Base-by-base conservation (phyloP, 2,329 filamentous ascomycete species). In the Trichoderma sp. region DNA sequence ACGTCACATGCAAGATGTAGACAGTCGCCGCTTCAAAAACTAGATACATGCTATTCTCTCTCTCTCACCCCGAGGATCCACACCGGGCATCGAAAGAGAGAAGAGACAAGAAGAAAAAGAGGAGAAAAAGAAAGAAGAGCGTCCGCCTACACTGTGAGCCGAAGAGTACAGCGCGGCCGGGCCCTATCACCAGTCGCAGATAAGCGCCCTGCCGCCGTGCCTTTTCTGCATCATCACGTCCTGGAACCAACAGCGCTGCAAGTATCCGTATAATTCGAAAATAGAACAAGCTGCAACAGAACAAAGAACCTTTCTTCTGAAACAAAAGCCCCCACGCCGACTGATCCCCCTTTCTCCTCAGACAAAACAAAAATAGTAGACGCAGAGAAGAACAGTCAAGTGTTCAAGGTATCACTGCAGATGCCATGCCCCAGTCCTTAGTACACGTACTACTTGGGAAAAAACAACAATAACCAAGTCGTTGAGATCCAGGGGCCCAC, bases 171-270 rank as follows among this genome's bases (percentile, higher is more conserved):
- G n/a, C 34, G 21, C 28, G 26, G 24, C 60, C 60, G 8, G 28
- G n/a, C 37, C 60, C 63, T 37, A 66, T 66, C 63, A 58, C 54
- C 28, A 49, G 63, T 58, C 63, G 34, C 37, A 28, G 32, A 58
- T 49, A 66, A 66, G 54, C 61, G 61, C 61, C 61, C 37, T 30
- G 51, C 10, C 51, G 60, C 60, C 18, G 46, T n/a, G 28, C 43
- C 43, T n/a, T 63, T 34, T 32, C 18, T 21, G 21, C 6, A 13
- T n/a, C 49, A 39, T 43, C n/a, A 30, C 34, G 10, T 43, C 16
- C 37, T 21, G 59, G 46, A 51, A 63, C 30, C 59, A 63, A 63
- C 59, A 63, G 4, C 39, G 43, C 51, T n/a, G 21, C 59, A 52
- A 34, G 2, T 11, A n/a, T 18, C 7, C 6, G n/a, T n/a, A n/a